These are phyloP conservation scores for Epipyxis sp. DNA, from an alignment of 108 stramenopile species.

Conservation along the genomic window DNA sequence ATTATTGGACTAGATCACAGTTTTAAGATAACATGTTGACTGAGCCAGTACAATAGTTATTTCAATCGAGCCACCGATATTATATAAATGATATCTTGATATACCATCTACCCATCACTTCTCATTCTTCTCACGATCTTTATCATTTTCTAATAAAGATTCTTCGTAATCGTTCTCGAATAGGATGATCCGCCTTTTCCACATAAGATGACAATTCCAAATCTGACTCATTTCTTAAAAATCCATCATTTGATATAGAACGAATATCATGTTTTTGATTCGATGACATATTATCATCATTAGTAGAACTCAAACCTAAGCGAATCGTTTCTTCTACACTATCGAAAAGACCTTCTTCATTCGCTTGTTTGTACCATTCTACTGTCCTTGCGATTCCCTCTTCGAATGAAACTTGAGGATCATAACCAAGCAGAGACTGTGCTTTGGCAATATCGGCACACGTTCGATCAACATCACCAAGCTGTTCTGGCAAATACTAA, in stretches of 20 bases:
- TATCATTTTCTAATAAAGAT: too few species aligned
- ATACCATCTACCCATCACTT: too few species aligned
- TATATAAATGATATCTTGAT: too few species aligned
- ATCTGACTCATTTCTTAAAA: constrained; percentile 4
- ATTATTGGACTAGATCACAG: too few species aligned
- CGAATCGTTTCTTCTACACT: not conserved
- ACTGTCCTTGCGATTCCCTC: constrained; percentile 90
- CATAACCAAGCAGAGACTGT: constrained; percentile 77
- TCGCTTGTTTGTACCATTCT: constrained; percentile 68
- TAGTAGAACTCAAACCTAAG: not conserved
- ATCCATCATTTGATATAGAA: not conserved
- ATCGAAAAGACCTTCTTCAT: constrained; percentile 14
- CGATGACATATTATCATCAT: too few species aligned
- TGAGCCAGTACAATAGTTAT: too few species aligned
- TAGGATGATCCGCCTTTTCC: not conserved
- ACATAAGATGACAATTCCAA: constrained; percentile 18
- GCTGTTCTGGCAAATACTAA: constrained; percentile 97
- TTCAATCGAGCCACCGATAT: too few species aligned
- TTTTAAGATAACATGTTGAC: too few species aligned
- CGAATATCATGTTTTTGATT: too few species aligned
- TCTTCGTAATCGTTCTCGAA: not conserved
- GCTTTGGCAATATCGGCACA: constrained; percentile 94
- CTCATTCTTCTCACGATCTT: too few species aligned
- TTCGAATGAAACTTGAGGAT: constrained; percentile 77
- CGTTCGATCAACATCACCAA: constrained; percentile 96